Conservation (phyloP, 805 yeast species). For the Wickerhamomyces canadensis region DNA sequence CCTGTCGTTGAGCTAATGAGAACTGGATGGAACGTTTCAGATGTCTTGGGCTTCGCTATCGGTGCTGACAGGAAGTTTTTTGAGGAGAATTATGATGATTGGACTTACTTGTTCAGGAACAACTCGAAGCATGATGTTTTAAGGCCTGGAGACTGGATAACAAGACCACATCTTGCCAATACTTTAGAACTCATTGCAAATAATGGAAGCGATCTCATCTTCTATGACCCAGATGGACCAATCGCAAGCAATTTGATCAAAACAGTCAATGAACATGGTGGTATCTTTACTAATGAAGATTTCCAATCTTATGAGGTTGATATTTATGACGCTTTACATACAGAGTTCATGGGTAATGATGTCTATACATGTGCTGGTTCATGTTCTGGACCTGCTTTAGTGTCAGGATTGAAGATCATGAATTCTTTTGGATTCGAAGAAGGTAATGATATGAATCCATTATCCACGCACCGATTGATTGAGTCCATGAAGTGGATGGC, state of each 20-base stretch:
- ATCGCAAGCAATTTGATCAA: constrained; percentile 57
- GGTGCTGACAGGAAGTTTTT: constrained; percentile 30
- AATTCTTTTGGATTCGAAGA: constrained; percentile 35
- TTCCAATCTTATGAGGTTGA: constrained; percentile 55
- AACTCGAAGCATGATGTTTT: constrained; percentile 28
- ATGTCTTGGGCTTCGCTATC: constrained; percentile 40
- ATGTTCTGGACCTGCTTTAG: constrained; percentile 77
- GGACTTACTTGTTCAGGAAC: constrained; percentile 51
- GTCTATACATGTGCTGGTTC: constrained; percentile 65
- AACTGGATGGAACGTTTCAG: constrained; percentile 56
- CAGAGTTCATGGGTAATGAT: constrained; percentile 36
- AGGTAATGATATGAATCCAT: constrained; percentile 41
- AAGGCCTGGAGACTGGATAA: constrained; percentile 53
- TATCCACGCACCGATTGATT: constrained; percentile 59
- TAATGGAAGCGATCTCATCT: constrained; percentile 72
- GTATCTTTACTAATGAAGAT: constrained; percentile 62
- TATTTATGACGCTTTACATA: constrained; percentile 33
- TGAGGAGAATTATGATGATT: constrained; percentile 32
- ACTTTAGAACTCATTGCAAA: constrained; percentile 64
- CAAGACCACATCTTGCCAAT: constrained; percentile 55
- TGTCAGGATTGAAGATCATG: constrained; percentile 68
- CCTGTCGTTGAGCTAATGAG: constrained; percentile 70
- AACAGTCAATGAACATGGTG: constrained; percentile 51
- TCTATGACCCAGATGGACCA: constrained; percentile 79
- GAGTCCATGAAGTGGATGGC: constrained; percentile 96